Evolutionary conservation across 2,329 filamentous ascomycete genomes (phyloP).

Genomic region (Colletotrichum sp.): DNA sequence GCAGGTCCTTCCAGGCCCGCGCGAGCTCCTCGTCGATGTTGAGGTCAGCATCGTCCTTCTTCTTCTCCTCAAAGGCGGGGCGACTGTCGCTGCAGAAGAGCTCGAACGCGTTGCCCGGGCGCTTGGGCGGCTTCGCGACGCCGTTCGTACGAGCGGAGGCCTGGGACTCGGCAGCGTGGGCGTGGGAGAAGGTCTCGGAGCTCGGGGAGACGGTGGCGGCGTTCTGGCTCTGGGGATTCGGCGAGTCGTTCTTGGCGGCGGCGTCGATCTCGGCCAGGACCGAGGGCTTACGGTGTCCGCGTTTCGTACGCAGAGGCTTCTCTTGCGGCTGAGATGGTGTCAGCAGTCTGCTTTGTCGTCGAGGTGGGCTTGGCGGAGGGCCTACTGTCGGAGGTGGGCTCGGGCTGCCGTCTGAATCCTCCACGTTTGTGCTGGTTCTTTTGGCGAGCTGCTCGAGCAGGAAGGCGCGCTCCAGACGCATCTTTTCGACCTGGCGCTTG

Average conservation of each 20-base stretch:
- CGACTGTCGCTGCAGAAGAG: constrained; percentile 59
- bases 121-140: constrained; percentile 43
- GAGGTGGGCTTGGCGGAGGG: constrained; percentile 25
- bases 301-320: constrained; percentile 77
- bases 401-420: constrained; percentile 80
- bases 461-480: constrained; percentile 84
- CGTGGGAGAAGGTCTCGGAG: constrained; percentile 59
- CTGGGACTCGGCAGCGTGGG: constrained; percentile 39
- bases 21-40: constrained; percentile 60
- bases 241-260: constrained; percentile 38
- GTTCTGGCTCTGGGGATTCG: constrained; percentile 52
- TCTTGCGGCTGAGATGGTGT: constrained; percentile 68
- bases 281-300: constrained; percentile 70
- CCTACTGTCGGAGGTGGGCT: constrained; percentile 80
- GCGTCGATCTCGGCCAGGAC: constrained; percentile 48
- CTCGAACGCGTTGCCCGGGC: constrained; percentile 56
- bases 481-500: constrained; percentile 86
- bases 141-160: constrained; percentile 41
- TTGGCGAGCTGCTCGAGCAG: constrained; percentile 75
- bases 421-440: constrained; percentile 75
- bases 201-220: constrained; percentile 51
- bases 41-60: constrained; percentile 40
- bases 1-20: constrained; percentile 59
- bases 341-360: constrained; percentile 22
- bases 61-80: constrained; percentile 46